phyloP scores from a whole-genome alignment of 2,329 filamentous ascomycete species.

The Cytospora paraplurivora region DNA sequence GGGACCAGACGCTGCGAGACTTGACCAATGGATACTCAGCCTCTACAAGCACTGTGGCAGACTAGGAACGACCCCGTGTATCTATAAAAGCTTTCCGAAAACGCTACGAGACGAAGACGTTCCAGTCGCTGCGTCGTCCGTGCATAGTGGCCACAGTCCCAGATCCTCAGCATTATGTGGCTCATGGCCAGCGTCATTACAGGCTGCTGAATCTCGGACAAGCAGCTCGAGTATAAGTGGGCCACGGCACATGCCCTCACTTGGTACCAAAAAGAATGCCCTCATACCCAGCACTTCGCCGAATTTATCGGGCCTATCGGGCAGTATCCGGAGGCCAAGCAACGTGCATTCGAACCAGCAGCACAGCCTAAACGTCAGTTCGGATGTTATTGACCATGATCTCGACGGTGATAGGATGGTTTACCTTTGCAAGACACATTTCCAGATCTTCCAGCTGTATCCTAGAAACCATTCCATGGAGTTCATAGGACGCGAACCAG shows the following conservation, averaged over 20 bases:
- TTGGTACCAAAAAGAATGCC: not conserved
- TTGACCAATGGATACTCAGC: constrained; percentile 7
- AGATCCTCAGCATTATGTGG: not conserved
- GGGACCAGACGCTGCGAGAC: constrained; percentile 4
- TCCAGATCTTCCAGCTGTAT: constrained; percentile 4
- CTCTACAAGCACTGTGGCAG: constrained; percentile 2
- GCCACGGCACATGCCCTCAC: not conserved
- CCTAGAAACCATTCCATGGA: not conserved
- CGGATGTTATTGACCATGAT: constrained; percentile 17
- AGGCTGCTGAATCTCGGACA: not conserved
- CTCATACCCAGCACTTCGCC: not conserved
- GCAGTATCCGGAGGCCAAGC: not conserved
- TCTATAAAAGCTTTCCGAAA: not conserved
- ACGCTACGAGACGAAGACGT: not conserved
- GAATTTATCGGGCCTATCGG: not conserved
- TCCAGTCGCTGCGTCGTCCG: not conserved
- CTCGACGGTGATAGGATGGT: constrained; percentile 6
- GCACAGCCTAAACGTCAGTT: not conserved
- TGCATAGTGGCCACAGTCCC: not conserved
- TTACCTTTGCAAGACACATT: constrained; percentile 4
- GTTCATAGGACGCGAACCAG: not conserved
- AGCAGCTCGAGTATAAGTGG: not conserved
- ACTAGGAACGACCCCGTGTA: not conserved
- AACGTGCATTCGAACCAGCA: not conserved
- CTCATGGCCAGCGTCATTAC: not conserved